Conservation (phyloP, 192 early-diverging fungal genomes). For the Ambispora gerdemannii region DNA sequence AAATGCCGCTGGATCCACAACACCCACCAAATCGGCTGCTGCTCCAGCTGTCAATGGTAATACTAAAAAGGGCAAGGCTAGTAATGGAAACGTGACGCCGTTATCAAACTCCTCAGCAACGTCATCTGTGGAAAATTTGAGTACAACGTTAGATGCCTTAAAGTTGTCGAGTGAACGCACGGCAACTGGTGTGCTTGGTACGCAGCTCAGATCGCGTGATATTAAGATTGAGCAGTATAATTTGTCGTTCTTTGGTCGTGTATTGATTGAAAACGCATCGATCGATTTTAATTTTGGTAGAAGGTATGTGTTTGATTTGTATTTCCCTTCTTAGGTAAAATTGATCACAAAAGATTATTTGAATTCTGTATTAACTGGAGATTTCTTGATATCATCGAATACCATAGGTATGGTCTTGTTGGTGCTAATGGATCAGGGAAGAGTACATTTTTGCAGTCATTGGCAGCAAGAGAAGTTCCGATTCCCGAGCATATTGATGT, state of each 20-base stretch:
- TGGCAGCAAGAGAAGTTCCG: constrained; percentile 89
- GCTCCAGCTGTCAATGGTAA: constrained; percentile 37
- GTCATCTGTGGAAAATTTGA: constrained; percentile 40
- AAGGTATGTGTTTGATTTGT: constrained; percentile 43
- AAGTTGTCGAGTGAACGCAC: constrained; percentile 77
- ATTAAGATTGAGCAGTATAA: constrained; percentile 95
- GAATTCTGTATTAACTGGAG: not conserved
- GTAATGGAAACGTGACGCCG: constrained; percentile 31
- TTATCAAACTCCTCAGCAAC: constrained; percentile 33
- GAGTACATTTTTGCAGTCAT: constrained; percentile 89
- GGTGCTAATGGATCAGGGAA: constrained; percentile 94
- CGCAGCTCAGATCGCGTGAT: constrained; percentile 87
- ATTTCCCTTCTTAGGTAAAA: not conserved
- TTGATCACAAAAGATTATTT: no score
- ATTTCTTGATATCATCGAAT: not conserved
- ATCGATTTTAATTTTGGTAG: constrained; percentile 99
- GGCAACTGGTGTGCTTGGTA: constrained; percentile 87
- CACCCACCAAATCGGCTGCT: constrained; percentile 34
- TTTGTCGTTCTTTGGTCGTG: constrained; percentile 90
- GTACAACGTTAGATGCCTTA: constrained; percentile 51
- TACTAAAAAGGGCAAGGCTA: constrained; percentile 35
- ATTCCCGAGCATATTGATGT: constrained; percentile 96
- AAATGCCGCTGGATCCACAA: constrained; percentile 17
- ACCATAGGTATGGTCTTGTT: constrained; percentile 76
- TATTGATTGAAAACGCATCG: constrained; percentile 88